Conservation (phyloP, 2,329 filamentous ascomycete species). For the Ceratocystis huliohia region DNA sequence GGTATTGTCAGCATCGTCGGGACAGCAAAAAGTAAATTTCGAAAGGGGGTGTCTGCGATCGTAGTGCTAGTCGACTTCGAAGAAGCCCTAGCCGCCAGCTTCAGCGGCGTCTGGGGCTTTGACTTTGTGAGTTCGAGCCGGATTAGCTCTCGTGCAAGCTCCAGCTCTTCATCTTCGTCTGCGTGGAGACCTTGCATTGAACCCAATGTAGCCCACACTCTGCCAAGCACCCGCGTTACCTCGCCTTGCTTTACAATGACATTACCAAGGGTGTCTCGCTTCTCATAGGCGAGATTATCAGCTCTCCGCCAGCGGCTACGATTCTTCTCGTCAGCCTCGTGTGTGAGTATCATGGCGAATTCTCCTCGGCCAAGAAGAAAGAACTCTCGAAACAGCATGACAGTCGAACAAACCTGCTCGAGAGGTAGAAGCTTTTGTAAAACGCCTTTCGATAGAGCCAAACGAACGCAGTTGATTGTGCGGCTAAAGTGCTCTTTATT, state of each 20-base stretch:
- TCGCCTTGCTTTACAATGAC: constrained; percentile 76
- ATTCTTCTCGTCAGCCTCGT: constrained; percentile 70
- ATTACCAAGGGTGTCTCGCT: constrained; percentile 42
- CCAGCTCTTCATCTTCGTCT: constrained; percentile 71
- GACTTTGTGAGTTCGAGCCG: constrained; percentile 50
- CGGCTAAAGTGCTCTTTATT: constrained; percentile 41
- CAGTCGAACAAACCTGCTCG: constrained; percentile 59
- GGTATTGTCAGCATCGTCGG: constrained; percentile 47
- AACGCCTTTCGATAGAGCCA: constrained; percentile 71
- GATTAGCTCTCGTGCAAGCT: constrained; percentile 67
- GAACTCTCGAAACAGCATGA: constrained; percentile 71
- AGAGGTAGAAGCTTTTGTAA: constrained; percentile 72
- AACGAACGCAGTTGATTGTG: constrained; percentile 61
- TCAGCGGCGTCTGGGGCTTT: constrained; percentile 30
- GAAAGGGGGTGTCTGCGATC: constrained; percentile 42
- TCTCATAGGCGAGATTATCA: constrained; percentile 45
- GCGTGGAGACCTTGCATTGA: constrained; percentile 55
- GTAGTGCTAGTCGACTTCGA: constrained; percentile 27
- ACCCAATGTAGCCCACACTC: constrained; percentile 70
- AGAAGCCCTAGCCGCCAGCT: constrained; percentile 21
- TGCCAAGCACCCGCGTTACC: constrained; percentile 59
- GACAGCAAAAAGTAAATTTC: constrained; percentile 62
- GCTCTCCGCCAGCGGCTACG: constrained; percentile 58
- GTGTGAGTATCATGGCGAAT: constrained; percentile 76
- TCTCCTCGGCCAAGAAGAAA: constrained; percentile 80